Conservation (phyloP, 306 rosid species). For the Trifolium pratense region DNA sequence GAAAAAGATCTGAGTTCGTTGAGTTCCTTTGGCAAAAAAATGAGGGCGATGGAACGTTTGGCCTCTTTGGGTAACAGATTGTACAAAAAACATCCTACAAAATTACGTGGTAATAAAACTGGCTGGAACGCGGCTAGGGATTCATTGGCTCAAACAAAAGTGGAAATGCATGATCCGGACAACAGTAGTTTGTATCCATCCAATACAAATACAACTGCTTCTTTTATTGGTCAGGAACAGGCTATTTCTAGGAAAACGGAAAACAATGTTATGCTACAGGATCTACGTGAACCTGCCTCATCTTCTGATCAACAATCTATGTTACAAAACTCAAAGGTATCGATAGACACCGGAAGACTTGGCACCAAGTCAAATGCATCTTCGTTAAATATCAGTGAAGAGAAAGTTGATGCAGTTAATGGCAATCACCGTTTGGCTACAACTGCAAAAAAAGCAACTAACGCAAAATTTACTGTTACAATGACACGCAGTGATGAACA, state of each 20-base stretch:
- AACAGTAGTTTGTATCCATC: constrained; percentile 28
- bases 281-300: constrained; percentile 35
- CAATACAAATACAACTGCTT: constrained; percentile 27
- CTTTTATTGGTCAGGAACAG: constrained; percentile 37
- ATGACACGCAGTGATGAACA: constrained; percentile 32
- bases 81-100: neutral
- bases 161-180: neutral
- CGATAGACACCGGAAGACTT: constrained; percentile 35
- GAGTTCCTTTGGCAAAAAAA: constrained; percentile 29
- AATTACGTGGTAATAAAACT: neutral
- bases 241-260: constrained; percentile 26
- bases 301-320: constrained; percentile 37
- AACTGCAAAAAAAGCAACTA: constrained; percentile 27
- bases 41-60: neutral
- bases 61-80: neutral
- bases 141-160: constrained; percentile 33
- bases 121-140: constrained; percentile 27
- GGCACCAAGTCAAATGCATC: constrained; percentile 27
- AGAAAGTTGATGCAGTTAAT: constrained; percentile 40
- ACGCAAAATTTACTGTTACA: constrained; percentile 26
- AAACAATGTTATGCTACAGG: constrained; percentile 24
- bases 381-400: constrained; percentile 22
- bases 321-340: constrained; percentile 30
- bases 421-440: constrained; percentile 41
- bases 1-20: constrained; percentile 36